Base-by-base conservation (phyloP, 2,329 filamentous ascomycete species). In the Exutisphaerella laricina region DNA sequence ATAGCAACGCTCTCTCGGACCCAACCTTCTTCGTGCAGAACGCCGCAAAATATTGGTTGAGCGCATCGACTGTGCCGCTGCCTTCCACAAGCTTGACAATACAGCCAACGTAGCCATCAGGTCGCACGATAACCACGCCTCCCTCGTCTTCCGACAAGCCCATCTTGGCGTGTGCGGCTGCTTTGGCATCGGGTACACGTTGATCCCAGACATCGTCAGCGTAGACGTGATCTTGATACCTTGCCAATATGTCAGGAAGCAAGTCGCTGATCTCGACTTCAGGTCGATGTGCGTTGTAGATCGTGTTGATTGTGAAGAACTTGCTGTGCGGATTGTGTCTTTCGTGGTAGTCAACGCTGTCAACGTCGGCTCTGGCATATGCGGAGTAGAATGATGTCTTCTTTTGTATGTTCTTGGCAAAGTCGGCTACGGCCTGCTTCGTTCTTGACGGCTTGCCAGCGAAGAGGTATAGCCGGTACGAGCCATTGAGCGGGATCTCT, bases 391-490 rank as follows among this genome's bases (percentile, higher is more conserved):
- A 94, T 0, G 84, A 89, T 30, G 69, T 70, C 56, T 81, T 79
- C 58, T 75, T 77, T 38, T 72, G 69, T 33, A 94, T 68, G 54
- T 81, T 73, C 28, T 71, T 65, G 4, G 81, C 79, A 35, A 96
- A 77, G 59, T 94, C 86, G 13, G 70, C 61, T 16, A 95, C 70
- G 0, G 88, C 85, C 35, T 67, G 66, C 30, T 72, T 70, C 9
- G 79, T 82, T 34, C 72, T 70, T 5, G 69, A 60, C 6, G 79
- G 79, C 30, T 74, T 72, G 43, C 89, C 89, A n/a, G 79, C 88
- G 62, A 94, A 94, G 50, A 95, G 66, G 62, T 88, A 94, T 48
- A 95, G 74, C 43, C 88, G 78, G 73, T 89, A 95, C 2, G 88
- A 82, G 31, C 88, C 88, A 65, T 95, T 95, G 46, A 89, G 72